phyloP scores from a whole-genome alignment of 1,284 basidiomycete genomes.

The Neotropicomus parvogracilis region DNA sequence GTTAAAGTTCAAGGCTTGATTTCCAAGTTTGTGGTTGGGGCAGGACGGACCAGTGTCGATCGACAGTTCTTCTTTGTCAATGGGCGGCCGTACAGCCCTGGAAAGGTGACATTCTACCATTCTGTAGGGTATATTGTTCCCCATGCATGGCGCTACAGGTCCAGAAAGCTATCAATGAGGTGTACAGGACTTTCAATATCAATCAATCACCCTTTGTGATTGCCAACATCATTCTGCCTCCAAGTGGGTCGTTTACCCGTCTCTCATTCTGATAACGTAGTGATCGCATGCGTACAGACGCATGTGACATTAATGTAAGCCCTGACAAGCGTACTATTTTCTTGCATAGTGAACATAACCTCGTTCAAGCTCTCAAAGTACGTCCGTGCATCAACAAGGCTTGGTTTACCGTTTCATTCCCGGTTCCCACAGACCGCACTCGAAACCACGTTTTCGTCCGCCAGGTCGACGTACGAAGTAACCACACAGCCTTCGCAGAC shows the following conservation, averaged over 20 bases:
- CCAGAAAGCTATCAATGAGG: constrained; percentile 85
- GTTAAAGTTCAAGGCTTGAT: constrained; percentile 73
- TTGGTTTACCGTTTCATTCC: neutral
- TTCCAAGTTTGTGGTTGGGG: constrained; percentile 70
- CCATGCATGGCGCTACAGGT: constrained; percentile 45
- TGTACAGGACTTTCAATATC: constrained; percentile 82
- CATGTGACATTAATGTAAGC: constrained; percentile 93
- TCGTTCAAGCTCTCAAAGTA: constrained; percentile 80
- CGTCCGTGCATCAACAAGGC: constrained; percentile 5
- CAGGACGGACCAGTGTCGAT: constrained; percentile 76
- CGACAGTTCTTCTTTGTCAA: constrained; percentile 95
- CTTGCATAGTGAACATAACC: constrained; percentile 81
- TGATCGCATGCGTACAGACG: constrained; percentile 45
- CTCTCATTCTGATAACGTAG: neutral
- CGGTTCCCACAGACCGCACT: constrained; percentile 36
- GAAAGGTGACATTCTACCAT: constrained; percentile 49
- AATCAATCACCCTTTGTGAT: constrained; percentile 81
- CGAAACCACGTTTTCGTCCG: constrained; percentile 61
- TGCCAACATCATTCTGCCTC: constrained; percentile 79
- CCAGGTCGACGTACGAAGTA: constrained; percentile 67
- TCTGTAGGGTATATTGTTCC: neutral
- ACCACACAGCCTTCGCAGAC: constrained; percentile 24
- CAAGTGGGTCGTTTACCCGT: constrained; percentile 48
- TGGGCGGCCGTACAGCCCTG: constrained; percentile 81
- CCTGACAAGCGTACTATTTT: constrained; percentile 97